These are phyloP conservation scores for Flaveria floridana DNA, from an alignment of 140 eudicot species.

Conservation along the genomic window DNA sequence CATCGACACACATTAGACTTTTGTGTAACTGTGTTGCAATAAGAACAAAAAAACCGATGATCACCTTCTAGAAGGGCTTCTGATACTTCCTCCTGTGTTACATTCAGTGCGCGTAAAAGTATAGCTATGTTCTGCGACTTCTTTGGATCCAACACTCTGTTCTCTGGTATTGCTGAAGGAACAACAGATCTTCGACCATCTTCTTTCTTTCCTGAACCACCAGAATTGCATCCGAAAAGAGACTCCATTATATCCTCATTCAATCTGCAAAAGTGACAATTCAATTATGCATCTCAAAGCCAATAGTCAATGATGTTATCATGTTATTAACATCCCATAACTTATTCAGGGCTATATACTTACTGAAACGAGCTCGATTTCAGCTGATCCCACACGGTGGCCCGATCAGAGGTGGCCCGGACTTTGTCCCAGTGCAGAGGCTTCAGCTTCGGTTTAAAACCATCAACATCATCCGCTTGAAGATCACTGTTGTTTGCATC, in stretches of 20 bases:
- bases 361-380: constrained; percentile 97
- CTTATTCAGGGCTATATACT: constrained; percentile 26
- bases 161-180: constrained; percentile 55
- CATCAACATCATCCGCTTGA: constrained; percentile 50
- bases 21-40: neutral
- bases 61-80: constrained; percentile 85
- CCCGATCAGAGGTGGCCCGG: constrained; percentile 81
- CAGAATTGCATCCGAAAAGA: constrained; percentile 69
- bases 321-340: neutral
- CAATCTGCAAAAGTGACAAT: constrained; percentile 46
- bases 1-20: neutral
- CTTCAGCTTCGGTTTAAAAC: constrained; percentile 67
- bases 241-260: constrained; percentile 94
- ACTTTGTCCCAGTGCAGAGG: constrained; percentile 99
- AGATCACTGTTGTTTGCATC: constrained; percentile 35
- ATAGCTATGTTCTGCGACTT: constrained; percentile 95
- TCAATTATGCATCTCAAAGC: constrained; percentile 5
- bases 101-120: constrained; percentile 75
- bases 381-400: constrained; percentile 95
- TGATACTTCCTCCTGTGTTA: constrained; percentile 78
- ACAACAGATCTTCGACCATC: constrained; percentile 43
- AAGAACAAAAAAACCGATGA: constrained; percentile 12
- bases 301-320: neutral
- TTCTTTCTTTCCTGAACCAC: constrained; percentile 54
- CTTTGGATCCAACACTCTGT: constrained; percentile 87